A percentile compares a stretch with the other conserved stretches of the same genome.
These are phyloP conservation scores for Eucalyptus grandis DNA, from an alignment of 345 rosid genomes.

Conservation along the genomic window DNA sequence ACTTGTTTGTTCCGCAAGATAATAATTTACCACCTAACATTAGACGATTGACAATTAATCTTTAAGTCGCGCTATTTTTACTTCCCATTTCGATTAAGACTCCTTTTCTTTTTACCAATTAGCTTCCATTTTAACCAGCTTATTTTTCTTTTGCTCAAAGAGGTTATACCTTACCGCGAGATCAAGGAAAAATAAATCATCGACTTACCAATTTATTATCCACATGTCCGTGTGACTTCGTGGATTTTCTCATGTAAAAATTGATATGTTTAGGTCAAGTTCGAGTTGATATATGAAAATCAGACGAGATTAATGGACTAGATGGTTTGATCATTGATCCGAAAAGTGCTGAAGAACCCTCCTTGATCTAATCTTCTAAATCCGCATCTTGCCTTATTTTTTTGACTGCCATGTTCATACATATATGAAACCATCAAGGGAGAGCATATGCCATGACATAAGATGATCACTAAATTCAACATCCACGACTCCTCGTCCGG, in stretches of 20 bases:
- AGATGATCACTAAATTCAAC: background rate
- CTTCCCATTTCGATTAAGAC: background rate
- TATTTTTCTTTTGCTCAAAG: background rate
- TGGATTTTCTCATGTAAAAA: background rate
- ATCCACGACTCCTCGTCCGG: background rate
- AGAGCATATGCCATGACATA: background rate
- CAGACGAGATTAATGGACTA: background rate
- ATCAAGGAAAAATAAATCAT: background rate
- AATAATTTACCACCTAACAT: background rate
- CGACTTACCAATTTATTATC: background rate
- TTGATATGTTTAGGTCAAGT: background rate
- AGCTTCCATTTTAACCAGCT: too few relatives aligned
- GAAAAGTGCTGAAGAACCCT: background rate
- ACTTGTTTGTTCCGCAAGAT: background rate
- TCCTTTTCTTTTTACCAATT: background rate
- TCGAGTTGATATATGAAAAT: background rate
- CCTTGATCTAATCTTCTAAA: background rate
- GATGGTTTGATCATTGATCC: background rate
- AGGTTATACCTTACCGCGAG: rapidly evolving
- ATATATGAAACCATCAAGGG: background rate
- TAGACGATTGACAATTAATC: background rate
- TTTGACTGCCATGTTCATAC: background rate
- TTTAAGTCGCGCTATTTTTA: background rate
- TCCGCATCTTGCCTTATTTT: background rate
- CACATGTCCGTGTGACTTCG: rapidly evolving